Percentiles rank a stretch among this genome's conserved stretches.
phyloP scores from a whole-genome alignment of 1,139 yeast species.

The Hanseniaspora sp. region DNA sequence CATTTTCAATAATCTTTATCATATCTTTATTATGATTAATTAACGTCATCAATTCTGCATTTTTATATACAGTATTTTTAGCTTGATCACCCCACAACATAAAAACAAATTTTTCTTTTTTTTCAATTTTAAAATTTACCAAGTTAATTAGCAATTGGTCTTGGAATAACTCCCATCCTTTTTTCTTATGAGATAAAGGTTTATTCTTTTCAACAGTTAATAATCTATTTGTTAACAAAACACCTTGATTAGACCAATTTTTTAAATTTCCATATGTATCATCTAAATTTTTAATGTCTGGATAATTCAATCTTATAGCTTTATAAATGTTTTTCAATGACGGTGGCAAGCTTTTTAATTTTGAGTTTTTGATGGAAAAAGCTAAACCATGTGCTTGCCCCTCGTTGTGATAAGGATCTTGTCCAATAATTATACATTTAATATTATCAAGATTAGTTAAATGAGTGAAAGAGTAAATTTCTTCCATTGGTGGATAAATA shows the following conservation, averaged over 20 bases:
- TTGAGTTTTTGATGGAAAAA: constrained; percentile 76
- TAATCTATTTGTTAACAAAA: constrained; percentile 74
- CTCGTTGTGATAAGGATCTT: constrained; percentile 88
- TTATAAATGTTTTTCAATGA: constrained; percentile 81
- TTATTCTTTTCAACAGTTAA: constrained; percentile 87
- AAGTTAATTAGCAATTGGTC: constrained; percentile 52
- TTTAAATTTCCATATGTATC: constrained; percentile 53
- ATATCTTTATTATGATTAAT: constrained; percentile 27
- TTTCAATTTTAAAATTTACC: constrained; percentile 30
- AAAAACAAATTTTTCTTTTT: constrained; percentile 46
- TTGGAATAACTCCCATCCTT: constrained; percentile 92
- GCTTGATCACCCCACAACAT: constrained; percentile 97
- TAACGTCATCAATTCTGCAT: constrained; percentile 20
- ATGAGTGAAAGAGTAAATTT: constrained; percentile 89
- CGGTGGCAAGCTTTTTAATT: constrained; percentile 62
- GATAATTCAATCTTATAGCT: constrained; percentile 57
- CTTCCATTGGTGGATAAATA: constrained; percentile 64
- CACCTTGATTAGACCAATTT: constrained; percentile 84
- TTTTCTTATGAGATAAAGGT: constrained; percentile 82
- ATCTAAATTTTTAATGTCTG: constrained; percentile 43
- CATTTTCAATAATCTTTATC: constrained; percentile 52
- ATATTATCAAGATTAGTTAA: constrained; percentile 67
- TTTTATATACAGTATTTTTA: constrained; percentile 48
- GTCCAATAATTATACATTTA: constrained; percentile 78
- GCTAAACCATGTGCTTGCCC: constrained; percentile 97